phyloP scores from a whole-genome alignment of 129 eudicot species.

The Saussurea involucrata region DNA sequence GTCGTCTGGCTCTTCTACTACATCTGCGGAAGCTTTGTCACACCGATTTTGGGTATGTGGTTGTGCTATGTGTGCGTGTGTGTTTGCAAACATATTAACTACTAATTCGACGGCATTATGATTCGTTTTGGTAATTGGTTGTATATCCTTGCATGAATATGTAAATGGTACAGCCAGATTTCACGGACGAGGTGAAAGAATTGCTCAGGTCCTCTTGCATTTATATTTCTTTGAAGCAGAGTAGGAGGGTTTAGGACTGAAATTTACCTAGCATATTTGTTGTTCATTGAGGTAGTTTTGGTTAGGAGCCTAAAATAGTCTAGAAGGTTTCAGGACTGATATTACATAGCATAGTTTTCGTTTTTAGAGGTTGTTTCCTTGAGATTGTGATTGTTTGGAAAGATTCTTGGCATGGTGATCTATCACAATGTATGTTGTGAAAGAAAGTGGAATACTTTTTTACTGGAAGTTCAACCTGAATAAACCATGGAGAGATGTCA shows the following conservation, averaged over 20 bases:
- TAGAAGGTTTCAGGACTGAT: slow-evolving; percentile 2
- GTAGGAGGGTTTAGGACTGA: neutral
- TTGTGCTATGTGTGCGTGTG: neutral
- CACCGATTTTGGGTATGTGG: slow-evolving; percentile 79
- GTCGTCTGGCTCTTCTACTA: slow-evolving; percentile 24
- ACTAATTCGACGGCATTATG: neutral
- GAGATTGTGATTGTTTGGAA: neutral
- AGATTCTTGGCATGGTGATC: neutral
- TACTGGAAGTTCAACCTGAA: neutral
- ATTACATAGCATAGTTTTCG: neutral
- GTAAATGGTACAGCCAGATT: neutral
- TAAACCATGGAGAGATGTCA: neutral
- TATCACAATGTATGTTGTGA: neutral
- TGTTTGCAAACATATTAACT: neutral
- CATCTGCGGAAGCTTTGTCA: slow-evolving; percentile 43
- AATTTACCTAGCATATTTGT: neutral
- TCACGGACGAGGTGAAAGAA: neutral
- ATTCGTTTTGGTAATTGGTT: neutral
- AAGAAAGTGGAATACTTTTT: neutral
- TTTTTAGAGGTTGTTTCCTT: neutral
- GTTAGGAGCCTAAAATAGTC: neutral
- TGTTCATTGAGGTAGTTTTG: neutral
- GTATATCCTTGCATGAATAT: neutral
- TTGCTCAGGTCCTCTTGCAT: neutral
- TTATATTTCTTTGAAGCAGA: neutral